These are phyloP conservation scores for Cynara cardunculus DNA, from an alignment of 129 eudicot genomes.

Conservation along the genomic window DNA sequence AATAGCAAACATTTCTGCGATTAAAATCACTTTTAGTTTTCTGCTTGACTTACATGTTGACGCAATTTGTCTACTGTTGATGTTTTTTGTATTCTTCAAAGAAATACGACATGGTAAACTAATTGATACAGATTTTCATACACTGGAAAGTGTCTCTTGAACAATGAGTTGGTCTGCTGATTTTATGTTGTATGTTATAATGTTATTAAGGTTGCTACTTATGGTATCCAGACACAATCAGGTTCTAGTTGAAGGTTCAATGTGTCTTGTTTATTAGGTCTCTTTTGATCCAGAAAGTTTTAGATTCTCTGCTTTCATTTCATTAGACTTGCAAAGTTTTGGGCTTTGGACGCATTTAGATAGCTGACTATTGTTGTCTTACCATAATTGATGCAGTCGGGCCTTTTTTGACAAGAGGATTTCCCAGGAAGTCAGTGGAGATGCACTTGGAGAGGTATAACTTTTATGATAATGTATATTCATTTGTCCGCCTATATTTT, in stretches of 20 bases:
- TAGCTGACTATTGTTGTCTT: background rate
- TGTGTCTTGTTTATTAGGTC: background rate
- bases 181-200: background rate
- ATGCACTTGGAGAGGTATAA: constrained; percentile 78
- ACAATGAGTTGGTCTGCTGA: background rate
- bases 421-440: constrained; percentile 87
- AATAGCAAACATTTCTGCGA: background rate
- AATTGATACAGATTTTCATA: background rate
- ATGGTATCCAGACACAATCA: background rate
- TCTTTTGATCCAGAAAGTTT: background rate
- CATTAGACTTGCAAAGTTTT: background rate
- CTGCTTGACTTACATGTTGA: background rate
- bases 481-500: background rate
- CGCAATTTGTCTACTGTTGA: too few relatives aligned
- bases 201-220: background rate
- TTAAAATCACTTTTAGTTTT: background rate
- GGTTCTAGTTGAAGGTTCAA: background rate
- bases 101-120: background rate
- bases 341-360: background rate
- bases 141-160: background rate
- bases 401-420: constrained; percentile 88
- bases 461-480: background rate
- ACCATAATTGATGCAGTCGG: constrained; percentile 41
- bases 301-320: background rate
- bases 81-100: background rate